phyloP scores from a whole-genome alignment of 768 basidiomycete genomes.

The Suillus americanus region DNA sequence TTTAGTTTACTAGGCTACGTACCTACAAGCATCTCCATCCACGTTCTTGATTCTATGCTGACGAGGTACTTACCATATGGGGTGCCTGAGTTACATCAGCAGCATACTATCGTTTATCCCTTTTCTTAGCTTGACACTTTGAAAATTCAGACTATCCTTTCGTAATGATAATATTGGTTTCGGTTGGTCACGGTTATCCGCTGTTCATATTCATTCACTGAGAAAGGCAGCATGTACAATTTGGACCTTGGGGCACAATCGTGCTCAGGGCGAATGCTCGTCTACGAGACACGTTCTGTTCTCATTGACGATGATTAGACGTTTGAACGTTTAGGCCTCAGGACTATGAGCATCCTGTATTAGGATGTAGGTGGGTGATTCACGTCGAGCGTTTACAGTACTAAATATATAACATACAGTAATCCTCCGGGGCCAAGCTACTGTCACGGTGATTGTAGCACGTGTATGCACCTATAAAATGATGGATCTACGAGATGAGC shows the following conservation, averaged over 20 bases:
- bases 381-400: conserved; percentile 2
- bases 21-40: no score
- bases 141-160: background rate
- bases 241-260: background rate
- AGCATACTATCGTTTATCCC: background rate
- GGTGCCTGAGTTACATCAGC: no score
- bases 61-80: no score
- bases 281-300: conserved; percentile 1
- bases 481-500: background rate
- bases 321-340: background rate
- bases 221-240: background rate
- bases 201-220: background rate
- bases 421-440: background rate
- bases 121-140: background rate
- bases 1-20: no score
- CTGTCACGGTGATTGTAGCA: conserved; percentile 14
- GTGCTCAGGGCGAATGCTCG: background rate
- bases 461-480: conserved; percentile 30
- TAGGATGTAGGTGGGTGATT: background rate
- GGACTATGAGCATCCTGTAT: background rate
- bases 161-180: background rate
- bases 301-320: background rate
- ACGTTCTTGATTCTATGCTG: no score
- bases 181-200: background rate
- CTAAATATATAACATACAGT: conserved; percentile 5